phyloP scores from a whole-genome alignment of 805 yeast species.

The Debaryomyces castellii region DNA sequence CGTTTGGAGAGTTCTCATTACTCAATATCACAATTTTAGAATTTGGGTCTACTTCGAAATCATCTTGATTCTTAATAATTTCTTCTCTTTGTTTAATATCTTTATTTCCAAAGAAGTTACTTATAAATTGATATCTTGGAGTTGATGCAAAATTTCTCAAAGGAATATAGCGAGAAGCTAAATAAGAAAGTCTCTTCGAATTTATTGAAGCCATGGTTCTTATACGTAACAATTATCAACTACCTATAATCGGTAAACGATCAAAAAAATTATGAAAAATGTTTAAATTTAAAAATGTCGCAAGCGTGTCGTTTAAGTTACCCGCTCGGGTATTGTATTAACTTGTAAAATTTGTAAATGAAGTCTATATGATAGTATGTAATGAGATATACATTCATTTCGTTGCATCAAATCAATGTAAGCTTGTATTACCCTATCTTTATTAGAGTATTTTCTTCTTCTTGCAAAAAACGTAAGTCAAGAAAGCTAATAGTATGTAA shows the following conservation, averaged over 20 bases:
- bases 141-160: constrained; percentile 8
- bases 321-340: background rate
- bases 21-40: constrained; percentile 36
- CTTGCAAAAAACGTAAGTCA: constrained; percentile 17
- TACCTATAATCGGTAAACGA: background rate
- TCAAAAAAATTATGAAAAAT: constrained; percentile 1
- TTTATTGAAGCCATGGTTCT: constrained; percentile 2
- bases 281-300: background rate
- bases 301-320: background rate
- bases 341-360: background rate
- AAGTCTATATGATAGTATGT: too few species aligned
- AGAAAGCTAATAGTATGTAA: constrained; percentile 15
- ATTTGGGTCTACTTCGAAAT: constrained; percentile 29
- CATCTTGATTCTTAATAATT: constrained; percentile 38
- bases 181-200: background rate
- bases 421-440: background rate
- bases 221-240: background rate
- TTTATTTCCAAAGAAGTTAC: constrained; percentile 33
- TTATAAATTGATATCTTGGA: constrained; percentile 21
- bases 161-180: constrained; percentile 2
- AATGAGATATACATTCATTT: too few species aligned
- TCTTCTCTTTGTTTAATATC: constrained; percentile 32
- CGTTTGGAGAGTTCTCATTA: constrained; percentile 33
- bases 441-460: constrained; percentile 3
- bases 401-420: too few species aligned